These are phyloP conservation scores for Lentinula aciculospora DNA, from an alignment of 768 basidiomycete species.

Conservation along the genomic window DNA sequence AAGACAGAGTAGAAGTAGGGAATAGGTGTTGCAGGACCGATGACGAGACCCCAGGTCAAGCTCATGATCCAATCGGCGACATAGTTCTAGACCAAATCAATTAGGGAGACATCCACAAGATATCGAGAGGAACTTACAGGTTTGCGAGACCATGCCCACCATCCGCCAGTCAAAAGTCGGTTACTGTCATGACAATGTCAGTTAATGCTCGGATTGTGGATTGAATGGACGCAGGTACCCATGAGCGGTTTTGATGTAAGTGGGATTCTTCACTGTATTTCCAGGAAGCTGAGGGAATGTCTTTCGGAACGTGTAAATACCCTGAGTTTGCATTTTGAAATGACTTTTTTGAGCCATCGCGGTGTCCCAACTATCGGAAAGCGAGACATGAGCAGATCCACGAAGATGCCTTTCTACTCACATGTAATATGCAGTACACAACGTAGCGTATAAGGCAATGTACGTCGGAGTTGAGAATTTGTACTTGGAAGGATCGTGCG, in stretches of 20 bases:
- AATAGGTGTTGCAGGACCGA: constrained; percentile 73
- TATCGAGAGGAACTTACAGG: constrained; percentile 49
- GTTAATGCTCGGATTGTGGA: not conserved
- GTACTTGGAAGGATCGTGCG: constrained; percentile 84
- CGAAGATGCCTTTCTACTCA: constrained; percentile 26
- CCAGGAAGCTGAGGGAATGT: constrained; percentile 94
- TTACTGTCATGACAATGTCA: constrained; percentile 43
- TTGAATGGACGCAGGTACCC: constrained; percentile 43
- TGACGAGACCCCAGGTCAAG: constrained; percentile 77
- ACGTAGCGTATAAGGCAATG: constrained; percentile 64
- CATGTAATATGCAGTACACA: constrained; percentile 86
- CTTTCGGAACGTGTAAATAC: constrained; percentile 76
- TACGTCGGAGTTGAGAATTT: constrained; percentile 76
- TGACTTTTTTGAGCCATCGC: constrained; percentile 95
- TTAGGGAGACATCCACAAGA: not conserved
- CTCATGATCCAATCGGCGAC: constrained; percentile 89
- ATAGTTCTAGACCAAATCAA: constrained; percentile 60
- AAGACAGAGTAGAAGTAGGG: constrained; percentile 97
- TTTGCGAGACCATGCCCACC: constrained; percentile 94
- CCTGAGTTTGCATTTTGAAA: constrained; percentile 97
- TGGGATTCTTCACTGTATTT: constrained; percentile 78
- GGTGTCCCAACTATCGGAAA: constrained; percentile 76
- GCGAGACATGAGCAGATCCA: constrained; percentile 2
- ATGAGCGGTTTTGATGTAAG: constrained; percentile 89
- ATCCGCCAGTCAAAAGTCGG: constrained; percentile 85